Evolutionary conservation across 176 grass and related monocot species (phyloP), one percentile per base, ranked within the genome.

Genomic region (Carex pumila): DNA sequence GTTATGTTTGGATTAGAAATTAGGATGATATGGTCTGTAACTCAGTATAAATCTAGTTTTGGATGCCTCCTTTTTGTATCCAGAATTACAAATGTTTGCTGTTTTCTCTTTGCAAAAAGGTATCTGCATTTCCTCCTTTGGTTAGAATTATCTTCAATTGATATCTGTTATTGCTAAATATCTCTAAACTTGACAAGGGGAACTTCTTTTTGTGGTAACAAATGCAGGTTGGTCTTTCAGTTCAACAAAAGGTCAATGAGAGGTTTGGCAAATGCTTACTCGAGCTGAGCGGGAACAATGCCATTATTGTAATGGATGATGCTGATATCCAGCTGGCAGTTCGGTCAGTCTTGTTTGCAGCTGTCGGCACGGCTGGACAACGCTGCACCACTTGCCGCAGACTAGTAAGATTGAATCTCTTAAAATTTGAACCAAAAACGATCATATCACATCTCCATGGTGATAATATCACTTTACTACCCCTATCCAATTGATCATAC

Each of bases 241-340:
- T 99, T 89, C 91, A 99, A 70, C 91, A 93, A 60, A 90, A 90
- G 65, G 96, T 92, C 18, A 90, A 43, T 86, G 88, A 82, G 2
- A 91, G 96, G 89, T 99, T 92, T 85, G 96, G 91, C 55, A 99
- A 95, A 93, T 95, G 93, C 63, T 91, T 99, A 82, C 92, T 99
- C 82, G 96, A 99, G 88, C 93, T 99, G 86, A 99, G 96, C 14
- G 96, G 96, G 79, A 99, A 99, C 88, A 95, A 99, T 87, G 96
- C 96, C 71, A 95, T 99, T 82, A 95, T 99, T 86, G 89, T 95
- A 67, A 99, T 99, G 96, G 93, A 99, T 89, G 96, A 99, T 63
- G 96, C 96, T 65, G 96, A 99, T 83, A 89, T 99, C 77, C 93
- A 90, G 87, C 84, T 99, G 72, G 96, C 96, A 88, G 96, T 99